Percentiles rank a stretch among this genome's conserved stretches.
Conservation (phyloP, 2,329 filamentous ascomycete genomes). For the Ophiocordyceps polyrhachis-furcata region DNA sequence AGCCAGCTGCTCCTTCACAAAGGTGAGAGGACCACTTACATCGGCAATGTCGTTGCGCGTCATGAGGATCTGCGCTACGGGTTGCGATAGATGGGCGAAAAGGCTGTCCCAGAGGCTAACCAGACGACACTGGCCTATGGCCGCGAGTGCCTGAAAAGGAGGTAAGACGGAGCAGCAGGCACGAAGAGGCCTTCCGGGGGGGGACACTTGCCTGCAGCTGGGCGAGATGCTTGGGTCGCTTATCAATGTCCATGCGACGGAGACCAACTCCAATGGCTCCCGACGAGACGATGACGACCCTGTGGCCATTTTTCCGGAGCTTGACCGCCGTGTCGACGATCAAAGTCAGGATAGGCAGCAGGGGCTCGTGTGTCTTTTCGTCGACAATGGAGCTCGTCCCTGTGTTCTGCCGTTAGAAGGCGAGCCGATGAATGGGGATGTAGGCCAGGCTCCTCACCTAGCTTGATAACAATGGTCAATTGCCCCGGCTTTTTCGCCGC, state of each 20-base stretch:
- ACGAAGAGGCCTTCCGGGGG: neutral
- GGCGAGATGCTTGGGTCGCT: constrained; percentile 76
- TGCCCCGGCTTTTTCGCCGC: constrained; percentile 44
- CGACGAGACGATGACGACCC: constrained; percentile 90
- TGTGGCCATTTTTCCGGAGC: constrained; percentile 76
- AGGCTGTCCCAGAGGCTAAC: constrained; percentile 92
- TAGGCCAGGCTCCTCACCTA: constrained; percentile 39
- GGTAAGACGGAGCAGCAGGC: neutral
- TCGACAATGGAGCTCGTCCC: constrained; percentile 98
- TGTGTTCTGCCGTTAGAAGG: constrained; percentile 17
- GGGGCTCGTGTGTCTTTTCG: constrained; percentile 82
- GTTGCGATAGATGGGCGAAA: constrained; percentile 73
- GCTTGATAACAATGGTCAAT: constrained; percentile 57
- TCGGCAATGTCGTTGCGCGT: constrained; percentile 95
- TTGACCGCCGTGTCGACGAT: constrained; percentile 90
- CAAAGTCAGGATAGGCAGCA: constrained; percentile 73
- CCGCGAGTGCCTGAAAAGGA: constrained; percentile 53
- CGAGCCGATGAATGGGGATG: neutral
- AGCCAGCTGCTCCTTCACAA: neutral
- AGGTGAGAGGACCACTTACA: constrained; percentile 27
- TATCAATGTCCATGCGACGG: constrained; percentile 71
- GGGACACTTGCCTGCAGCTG: constrained; percentile 50
- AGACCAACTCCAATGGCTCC: constrained; percentile 92
- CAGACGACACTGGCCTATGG: constrained; percentile 86
- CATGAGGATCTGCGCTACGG: constrained; percentile 83